These are phyloP conservation scores for Tetrahymena malaccensis DNA, from an alignment of 73 alveolate species.

Conservation along the genomic window DNA sequence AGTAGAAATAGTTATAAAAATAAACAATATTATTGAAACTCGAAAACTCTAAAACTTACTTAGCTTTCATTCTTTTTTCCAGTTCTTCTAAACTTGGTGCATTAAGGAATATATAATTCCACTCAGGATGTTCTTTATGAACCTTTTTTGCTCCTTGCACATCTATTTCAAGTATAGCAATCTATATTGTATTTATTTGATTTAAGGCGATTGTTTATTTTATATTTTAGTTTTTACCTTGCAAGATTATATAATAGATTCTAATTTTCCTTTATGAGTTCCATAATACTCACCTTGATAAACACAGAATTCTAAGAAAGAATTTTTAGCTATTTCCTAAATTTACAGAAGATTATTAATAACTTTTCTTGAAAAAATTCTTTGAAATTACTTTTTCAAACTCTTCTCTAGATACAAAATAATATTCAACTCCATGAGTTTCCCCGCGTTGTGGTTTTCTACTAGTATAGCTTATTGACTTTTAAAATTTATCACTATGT, in stretches of 20 bases:
- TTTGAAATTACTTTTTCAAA: slow-evolving; percentile 16
- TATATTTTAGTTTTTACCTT: neutral
- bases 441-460: slow-evolving; percentile 47
- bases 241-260: neutral
- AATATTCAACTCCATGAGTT: slow-evolving; percentile 46
- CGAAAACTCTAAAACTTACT: neutral
- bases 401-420: slow-evolving; percentile 67
- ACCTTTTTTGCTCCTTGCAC: slow-evolving; percentile 77
- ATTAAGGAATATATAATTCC: slow-evolving; percentile 66
- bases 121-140: slow-evolving; percentile 56
- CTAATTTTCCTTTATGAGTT: slow-evolving; percentile 57
- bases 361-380: neutral
- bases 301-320: slow-evolving; percentile 51
- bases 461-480: slow-evolving; percentile 39
- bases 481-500: slow-evolving; percentile 60
- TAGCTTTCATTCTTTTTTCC: slow-evolving; percentile 56
- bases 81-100: slow-evolving; percentile 75
- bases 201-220: slow-evolving; percentile 20
- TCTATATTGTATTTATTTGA: slow-evolving; percentile 40
- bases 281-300: slow-evolving; percentile 67
- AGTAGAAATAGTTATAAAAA: neutral
- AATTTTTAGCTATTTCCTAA: slow-evolving; percentile 50
- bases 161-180: slow-evolving; percentile 71
- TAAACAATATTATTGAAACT: neutral
- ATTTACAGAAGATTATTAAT: neutral